phyloP scores from a whole-genome alignment of 495 filamentous ascomycete genomes.

The Aspergillus bertholletiae region DNA sequence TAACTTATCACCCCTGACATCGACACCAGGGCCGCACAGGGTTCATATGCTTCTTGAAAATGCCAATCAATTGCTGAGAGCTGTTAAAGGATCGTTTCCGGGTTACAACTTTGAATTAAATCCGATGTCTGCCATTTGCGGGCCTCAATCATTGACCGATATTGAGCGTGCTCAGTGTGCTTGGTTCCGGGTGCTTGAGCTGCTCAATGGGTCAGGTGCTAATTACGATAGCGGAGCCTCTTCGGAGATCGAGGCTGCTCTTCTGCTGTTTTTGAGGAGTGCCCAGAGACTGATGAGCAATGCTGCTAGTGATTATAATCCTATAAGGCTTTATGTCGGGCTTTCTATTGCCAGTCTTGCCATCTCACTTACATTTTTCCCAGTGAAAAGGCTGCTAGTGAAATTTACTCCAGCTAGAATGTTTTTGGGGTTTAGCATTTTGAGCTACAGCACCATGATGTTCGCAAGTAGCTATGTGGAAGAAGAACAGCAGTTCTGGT shows the following conservation, averaged over 20 bases:
- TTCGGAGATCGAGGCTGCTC: constrained; percentile 16
- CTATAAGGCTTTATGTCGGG: constrained; percentile 55
- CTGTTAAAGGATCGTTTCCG: constrained; percentile 69
- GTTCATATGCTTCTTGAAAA: constrained; percentile 68
- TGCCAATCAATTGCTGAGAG: constrained; percentile 70
- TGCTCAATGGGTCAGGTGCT: constrained; percentile 11
- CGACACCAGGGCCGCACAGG: constrained; percentile 42
- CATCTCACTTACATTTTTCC: constrained; percentile 29
- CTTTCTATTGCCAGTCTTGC: constrained; percentile 45
- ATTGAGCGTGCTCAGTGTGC: constrained; percentile 63
- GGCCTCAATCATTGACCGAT: constrained; percentile 30
- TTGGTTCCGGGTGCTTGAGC: constrained; percentile 46
- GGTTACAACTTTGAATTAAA: constrained; percentile 45
- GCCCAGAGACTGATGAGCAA: constrained; percentile 77
- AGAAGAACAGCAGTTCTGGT: constrained; percentile 98
- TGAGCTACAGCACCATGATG: constrained; percentile 81
- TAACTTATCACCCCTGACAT: background rate
- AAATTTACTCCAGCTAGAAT: constrained; percentile 19
- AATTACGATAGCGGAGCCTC: constrained; percentile 3
- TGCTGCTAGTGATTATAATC: constrained; percentile 87
- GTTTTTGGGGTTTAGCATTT: constrained; percentile 33
- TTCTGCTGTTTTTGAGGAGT: constrained; percentile 56
- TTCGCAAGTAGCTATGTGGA: constrained; percentile 97
- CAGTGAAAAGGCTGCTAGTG: constrained; percentile 19
- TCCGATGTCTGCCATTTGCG: constrained; percentile 37